Evolutionary conservation across 148 eudicot species (phyloP), one percentile per base, ranked within the genome.

Genomic region (Dianthus caryophyllus): DNA sequence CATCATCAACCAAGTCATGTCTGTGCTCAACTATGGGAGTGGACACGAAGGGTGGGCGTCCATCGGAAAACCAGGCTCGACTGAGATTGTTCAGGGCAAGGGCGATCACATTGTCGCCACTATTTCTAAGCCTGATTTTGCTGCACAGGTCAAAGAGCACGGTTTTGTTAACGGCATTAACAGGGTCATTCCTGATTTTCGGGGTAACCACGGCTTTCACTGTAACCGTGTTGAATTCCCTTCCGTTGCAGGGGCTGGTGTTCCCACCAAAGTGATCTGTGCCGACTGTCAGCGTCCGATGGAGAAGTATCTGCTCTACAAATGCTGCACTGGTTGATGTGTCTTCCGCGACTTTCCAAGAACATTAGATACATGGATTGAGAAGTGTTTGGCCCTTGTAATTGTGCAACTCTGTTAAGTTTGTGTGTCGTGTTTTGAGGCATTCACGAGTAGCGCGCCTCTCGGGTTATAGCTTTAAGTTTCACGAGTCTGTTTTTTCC

Each of bases 231-330:
- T 91, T 12, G 85, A 88, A 31, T 82, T 91, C 47, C 96, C 96
- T 0, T 89, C 75, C 0, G 57, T 65, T 9, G 79, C 67, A 39
- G 79, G 79, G 29, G 62, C 62, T 16, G 79, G 79, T 12, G 72
- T 76, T 31, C 79, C 79, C 7, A 74, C 61, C 47, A 71, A 17
- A 2, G 79, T 76, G 27, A 60, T 71, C 1, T 91, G 97, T 69
- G 84, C 93, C 0, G 92, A 91, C 73, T 91, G 97, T 65, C 84
- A 84, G 5, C 72, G 71, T 2, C 75, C 85, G 1, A 91, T 91
- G 96, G 96, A 88, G n/a, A n/a, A n/a, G 84, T 91, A 70, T 76
- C 79, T 79, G 41, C 89, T 88, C 92, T 91, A 86, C 39, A 89
- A 92, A 9, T 91, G 97, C 76, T 91, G 96, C 84, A 81, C 77